These are phyloP conservation scores for Paraphoma sp. DNA, from an alignment of 2,329 filamentous ascomycete genomes.

Conservation along the genomic window DNA sequence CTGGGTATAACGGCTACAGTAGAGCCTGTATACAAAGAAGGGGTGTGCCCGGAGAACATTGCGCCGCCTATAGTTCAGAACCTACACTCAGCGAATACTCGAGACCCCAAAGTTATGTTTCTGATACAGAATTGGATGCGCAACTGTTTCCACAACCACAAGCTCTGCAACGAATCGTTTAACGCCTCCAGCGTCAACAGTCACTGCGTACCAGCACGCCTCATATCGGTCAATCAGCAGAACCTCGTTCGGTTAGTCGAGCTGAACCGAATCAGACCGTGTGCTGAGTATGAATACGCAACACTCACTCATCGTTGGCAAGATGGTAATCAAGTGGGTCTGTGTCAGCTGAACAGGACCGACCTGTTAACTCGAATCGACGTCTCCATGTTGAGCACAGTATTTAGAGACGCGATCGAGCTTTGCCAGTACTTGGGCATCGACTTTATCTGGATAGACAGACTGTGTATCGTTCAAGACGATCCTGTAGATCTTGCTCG, in stretches of 20 bases:
- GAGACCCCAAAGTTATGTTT: not conserved
- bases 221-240: not conserved
- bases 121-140: not conserved
- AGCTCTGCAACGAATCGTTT: not conserved
- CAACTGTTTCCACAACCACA: not conserved
- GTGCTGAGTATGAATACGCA: not conserved
- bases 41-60: too few species aligned
- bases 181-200: not conserved
- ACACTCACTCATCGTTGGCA: not conserved
- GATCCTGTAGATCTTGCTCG: not conserved
- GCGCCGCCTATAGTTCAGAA: not conserved
- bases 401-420: not conserved
- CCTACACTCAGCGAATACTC: not conserved
- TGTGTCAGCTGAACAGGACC: not conserved
- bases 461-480: not conserved
- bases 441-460: not conserved
- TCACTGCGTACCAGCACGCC: not conserved
- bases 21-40: too few species aligned
- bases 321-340: not conserved
- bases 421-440: not conserved
- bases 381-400: not conserved
- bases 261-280: not conserved
- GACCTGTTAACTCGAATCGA: not conserved
- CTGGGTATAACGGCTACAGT: too few species aligned
- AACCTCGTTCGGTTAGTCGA: not conserved